Evolutionary conservation across 2,329 filamentous ascomycete genomes (phyloP).

Genomic region (Pseudocercospora fijiensis): DNA sequence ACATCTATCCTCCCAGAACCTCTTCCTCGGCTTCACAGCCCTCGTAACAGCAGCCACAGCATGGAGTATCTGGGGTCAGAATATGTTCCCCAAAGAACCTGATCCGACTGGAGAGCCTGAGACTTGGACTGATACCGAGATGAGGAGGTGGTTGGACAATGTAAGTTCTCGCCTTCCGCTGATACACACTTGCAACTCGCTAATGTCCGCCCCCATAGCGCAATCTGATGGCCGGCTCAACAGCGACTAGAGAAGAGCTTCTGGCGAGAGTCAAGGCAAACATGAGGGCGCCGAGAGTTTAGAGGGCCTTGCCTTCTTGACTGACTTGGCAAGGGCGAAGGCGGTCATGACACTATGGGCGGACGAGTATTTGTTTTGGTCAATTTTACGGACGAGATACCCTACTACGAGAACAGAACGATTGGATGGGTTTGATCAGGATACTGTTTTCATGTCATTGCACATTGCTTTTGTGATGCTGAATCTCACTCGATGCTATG

Average conservation of each 20-base stretch:
- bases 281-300: slow-evolving; percentile 50
- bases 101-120: slow-evolving; percentile 77
- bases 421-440: neutral
- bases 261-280: slow-evolving; percentile 69
- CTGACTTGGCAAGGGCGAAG: neutral
- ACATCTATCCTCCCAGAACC: slow-evolving; percentile 30
- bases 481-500: neutral
- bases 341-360: neutral
- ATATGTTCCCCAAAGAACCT: slow-evolving; percentile 71
- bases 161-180: slow-evolving; percentile 54
- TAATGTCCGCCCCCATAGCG: slow-evolving; percentile 49
- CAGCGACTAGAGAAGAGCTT: slow-evolving; percentile 62
- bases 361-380: neutral
- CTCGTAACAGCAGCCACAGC: slow-evolving; percentile 77
- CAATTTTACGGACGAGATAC: neutral
- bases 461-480: neutral
- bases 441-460: neutral
- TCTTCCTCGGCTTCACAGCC: slow-evolving; percentile 69
- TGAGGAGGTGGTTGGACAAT: slow-evolving; percentile 74
- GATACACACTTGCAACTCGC: neutral
- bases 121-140: slow-evolving; percentile 75
- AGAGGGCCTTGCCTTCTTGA: slow-evolving; percentile 9
- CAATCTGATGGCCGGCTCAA: slow-evolving; percentile 59
- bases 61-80: slow-evolving; percentile 82
- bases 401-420: neutral